Conservation (phyloP, 257 asterid species). For the Capsicum rhomboideum region DNA sequence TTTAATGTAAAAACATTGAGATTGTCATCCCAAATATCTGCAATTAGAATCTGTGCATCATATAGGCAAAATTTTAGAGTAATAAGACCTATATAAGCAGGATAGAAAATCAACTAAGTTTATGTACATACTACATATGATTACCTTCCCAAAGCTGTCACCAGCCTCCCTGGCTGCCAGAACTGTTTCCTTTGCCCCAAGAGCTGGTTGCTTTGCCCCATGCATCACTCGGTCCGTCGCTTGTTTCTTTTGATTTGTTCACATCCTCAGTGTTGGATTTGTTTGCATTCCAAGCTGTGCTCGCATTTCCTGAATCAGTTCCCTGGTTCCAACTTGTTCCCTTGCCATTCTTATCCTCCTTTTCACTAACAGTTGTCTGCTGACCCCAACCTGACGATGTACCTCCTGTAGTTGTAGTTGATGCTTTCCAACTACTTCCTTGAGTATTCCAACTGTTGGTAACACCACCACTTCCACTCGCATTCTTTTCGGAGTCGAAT, state of each 20-base stretch:
- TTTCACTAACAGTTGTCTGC: conserved; percentile 12
- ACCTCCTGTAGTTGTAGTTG: not conserved
- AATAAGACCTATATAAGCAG: not conserved
- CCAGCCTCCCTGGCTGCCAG: conserved; percentile 67
- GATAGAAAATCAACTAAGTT: not conserved
- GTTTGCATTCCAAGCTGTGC: conserved; percentile 7
- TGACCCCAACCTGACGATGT: not conserved
- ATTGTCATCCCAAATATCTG: not conserved
- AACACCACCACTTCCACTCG: conserved; percentile 7
- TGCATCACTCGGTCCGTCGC: conserved; percentile 19
- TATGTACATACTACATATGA: not conserved
- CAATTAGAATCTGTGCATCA: not conserved
- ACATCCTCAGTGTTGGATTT: not conserved
- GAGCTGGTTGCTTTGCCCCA: conserved; percentile 36
- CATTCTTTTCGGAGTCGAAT: conserved; percentile 12
- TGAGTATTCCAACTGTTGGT: conserved; percentile 18
- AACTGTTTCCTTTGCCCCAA: conserved; percentile 37
- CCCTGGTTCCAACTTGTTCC: conserved; percentile 11
- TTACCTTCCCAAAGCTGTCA: conserved; percentile 33
- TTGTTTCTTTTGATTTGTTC: conserved; percentile 6
- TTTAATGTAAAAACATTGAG: not conserved
- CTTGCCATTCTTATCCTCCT: not conserved
- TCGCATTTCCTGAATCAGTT: conserved; percentile 12
- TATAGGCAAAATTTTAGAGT: too few species aligned
- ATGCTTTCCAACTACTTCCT: not conserved